Evolutionary conservation across 306 rosid genomes (phyloP).

Genomic region (Pachyrhizus erosus): DNA sequence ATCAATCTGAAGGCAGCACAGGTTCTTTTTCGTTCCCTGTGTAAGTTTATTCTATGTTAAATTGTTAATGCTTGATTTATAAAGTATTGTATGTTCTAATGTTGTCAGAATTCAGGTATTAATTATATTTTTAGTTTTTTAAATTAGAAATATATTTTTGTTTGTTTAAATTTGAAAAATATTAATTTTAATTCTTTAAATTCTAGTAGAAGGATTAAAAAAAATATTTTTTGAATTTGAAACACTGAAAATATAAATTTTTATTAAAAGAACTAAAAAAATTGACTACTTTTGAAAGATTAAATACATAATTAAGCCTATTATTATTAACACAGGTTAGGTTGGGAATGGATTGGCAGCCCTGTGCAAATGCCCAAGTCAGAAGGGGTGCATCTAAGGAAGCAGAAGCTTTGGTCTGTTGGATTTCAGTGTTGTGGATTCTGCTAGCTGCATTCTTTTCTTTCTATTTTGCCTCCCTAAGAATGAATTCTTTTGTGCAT

Average conservation of each 20-base stretch:
- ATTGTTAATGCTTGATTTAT: not conserved
- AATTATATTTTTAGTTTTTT: too few relatives aligned
- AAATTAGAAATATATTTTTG: too few relatives aligned
- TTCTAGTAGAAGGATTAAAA: too few relatives aligned
- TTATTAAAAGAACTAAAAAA: too few relatives aligned
- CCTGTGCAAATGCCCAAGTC: constrained; percentile 71
- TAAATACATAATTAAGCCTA: too few relatives aligned
- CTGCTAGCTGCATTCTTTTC: constrained; percentile 34
- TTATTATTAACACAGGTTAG: constrained; percentile 54
- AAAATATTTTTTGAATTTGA: too few relatives aligned
- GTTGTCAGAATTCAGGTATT: not conserved
- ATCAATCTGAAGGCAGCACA: constrained; percentile 57
- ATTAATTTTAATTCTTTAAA: too few relatives aligned
- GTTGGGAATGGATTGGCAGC: constrained; percentile 68
- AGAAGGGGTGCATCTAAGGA: constrained; percentile 47
- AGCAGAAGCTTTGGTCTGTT: constrained; percentile 52
- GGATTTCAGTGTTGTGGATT: constrained; percentile 67
- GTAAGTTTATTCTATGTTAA: constrained; percentile 53
- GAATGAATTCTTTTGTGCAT: not conserved
- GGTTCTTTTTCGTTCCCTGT: constrained; percentile 78
- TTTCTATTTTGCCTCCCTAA: not conserved
- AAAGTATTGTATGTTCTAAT: not conserved
- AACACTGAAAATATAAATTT: too few relatives aligned
- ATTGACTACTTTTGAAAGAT: too few relatives aligned
- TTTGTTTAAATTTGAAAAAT: too few relatives aligned